These are phyloP conservation scores for Phaseolus coccineus DNA, from an alignment of 331 rosid genomes.

Conservation along the genomic window DNA sequence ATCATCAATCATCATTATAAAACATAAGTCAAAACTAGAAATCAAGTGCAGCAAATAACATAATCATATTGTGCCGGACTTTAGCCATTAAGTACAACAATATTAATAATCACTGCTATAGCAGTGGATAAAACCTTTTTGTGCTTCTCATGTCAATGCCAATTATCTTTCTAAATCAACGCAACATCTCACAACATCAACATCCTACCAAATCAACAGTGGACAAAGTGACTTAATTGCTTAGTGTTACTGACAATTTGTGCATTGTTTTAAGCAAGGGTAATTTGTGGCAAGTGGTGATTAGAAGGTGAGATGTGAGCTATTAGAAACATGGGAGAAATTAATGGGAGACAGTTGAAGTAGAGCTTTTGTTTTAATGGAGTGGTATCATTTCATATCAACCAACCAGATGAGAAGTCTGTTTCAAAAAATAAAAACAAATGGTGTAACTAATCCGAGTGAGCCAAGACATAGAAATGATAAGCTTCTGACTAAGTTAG, in stretches of 20 bases:
- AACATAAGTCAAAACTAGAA: slow-evolving; percentile 44
- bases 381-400: slow-evolving; percentile 6
- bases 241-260: neutral
- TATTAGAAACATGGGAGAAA: neutral
- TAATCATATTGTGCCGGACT: slow-evolving; percentile 28
- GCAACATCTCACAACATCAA: neutral
- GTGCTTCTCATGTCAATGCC: neutral
- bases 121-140: slow-evolving; percentile 13
- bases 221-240: neutral
- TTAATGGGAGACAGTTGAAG: slow-evolving; percentile 25
- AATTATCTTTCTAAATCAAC: slow-evolving; percentile 6
- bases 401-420: slow-evolving; percentile 1
- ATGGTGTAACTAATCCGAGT: neutral
- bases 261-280: neutral
- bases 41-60: slow-evolving; percentile 46
- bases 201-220: neutral
- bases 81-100: slow-evolving; percentile 13
- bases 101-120: slow-evolving; percentile 2
- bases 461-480: neutral
- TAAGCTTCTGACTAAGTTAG: no score
- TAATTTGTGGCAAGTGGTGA: neutral
- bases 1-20: slow-evolving; percentile 28
- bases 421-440: neutral
- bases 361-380: slow-evolving; percentile 5
- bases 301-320: neutral